phyloP scores from a whole-genome alignment of 1,139 yeast species.

The Debaryomycetaceae sp. region DNA sequence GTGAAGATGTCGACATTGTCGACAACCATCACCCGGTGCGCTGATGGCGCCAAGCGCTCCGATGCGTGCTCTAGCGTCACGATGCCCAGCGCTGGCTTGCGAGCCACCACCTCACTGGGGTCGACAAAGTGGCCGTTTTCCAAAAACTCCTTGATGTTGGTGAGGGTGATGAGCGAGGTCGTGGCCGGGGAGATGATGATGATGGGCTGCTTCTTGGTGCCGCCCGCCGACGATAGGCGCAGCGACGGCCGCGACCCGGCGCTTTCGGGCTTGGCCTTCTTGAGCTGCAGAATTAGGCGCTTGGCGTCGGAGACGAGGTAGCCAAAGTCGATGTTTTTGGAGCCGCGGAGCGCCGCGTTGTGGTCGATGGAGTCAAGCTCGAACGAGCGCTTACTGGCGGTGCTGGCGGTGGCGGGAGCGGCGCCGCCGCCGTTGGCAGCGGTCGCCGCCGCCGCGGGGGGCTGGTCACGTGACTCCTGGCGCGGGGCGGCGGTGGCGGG shows the following conservation, averaged over 20 bases:
- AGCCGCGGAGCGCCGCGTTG: constrained; percentile 75
- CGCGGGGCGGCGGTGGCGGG: constrained; percentile 11
- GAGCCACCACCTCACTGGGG: constrained; percentile 38
- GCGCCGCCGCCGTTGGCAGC: constrained; percentile 8
- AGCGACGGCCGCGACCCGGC: no score
- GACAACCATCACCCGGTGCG: constrained; percentile 70
- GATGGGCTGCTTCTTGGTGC: constrained; percentile 68
- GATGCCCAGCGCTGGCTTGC: constrained; percentile 39
- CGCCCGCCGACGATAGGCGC: constrained; percentile 13
- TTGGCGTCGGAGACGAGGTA: constrained; percentile 71
- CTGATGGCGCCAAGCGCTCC: constrained; percentile 48
- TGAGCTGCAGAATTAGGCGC: constrained; percentile 53
- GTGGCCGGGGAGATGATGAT: constrained; percentile 92
- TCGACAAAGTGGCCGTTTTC: constrained; percentile 71
- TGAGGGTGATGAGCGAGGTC: constrained; percentile 76
- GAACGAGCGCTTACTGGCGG: constrained; percentile 29
- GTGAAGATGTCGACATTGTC: constrained; percentile 85
- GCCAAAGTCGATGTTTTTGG: constrained; percentile 68
- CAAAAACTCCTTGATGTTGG: constrained; percentile 77
- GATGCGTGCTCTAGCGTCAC: constrained; percentile 54
- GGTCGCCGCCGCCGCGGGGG: constrained; percentile 5
- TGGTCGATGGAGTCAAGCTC: constrained; percentile 76
- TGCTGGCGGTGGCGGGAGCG: constrained; percentile 11
- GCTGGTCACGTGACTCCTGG: constrained; percentile 5
- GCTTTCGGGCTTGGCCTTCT: constrained; percentile 30